Evolutionary conservation across 2,329 filamentous ascomycete species (phyloP).

Genomic region (Monilinia polystroma): DNA sequence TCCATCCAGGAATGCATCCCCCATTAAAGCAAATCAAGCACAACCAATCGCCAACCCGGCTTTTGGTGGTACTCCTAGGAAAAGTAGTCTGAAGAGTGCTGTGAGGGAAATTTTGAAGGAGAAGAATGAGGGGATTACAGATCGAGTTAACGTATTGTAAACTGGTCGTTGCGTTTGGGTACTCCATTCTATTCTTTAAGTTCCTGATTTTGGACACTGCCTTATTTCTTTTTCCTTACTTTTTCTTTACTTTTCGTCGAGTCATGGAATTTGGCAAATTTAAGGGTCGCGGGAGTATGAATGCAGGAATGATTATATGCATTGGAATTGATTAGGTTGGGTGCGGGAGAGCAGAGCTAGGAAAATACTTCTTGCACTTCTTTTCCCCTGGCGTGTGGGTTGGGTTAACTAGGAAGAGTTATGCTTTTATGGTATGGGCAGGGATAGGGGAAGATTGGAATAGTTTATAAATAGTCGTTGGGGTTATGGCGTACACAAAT

Average conservation of each 20-base stretch:
- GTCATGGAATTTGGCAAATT: constrained; percentile 6
- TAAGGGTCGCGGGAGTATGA: constrained; percentile 6
- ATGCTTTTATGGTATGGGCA: neutral
- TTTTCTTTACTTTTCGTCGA: neutral
- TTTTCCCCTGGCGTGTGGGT: neutral
- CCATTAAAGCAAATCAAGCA: constrained; percentile 12
- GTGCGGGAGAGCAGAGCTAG: neutral
- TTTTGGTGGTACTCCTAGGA: neutral
- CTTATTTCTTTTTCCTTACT: neutral
- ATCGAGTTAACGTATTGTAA: neutral
- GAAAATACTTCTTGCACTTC: neutral
- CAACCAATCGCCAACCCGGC: constrained; percentile 10
- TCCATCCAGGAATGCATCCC: constrained; percentile 13
- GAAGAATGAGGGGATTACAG: neutral
- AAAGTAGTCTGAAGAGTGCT: constrained; percentile 15
- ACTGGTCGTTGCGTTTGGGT: neutral
- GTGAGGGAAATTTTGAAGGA: constrained; percentile 16
- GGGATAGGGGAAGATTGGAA: neutral
- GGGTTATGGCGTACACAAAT: neutral
- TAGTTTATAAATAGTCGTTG: neutral
- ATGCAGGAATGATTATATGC: constrained; percentile 17
- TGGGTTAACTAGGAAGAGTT: neutral
- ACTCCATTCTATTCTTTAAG: neutral
- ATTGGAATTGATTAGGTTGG: constrained; percentile 14
- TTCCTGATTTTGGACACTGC: neutral